Percentiles rank a stretch among this genome's conserved stretches.
These are phyloP conservation scores for Macrotyloma uniflorum DNA, from an alignment of 306 rosid species.

Conservation along the genomic window DNA sequence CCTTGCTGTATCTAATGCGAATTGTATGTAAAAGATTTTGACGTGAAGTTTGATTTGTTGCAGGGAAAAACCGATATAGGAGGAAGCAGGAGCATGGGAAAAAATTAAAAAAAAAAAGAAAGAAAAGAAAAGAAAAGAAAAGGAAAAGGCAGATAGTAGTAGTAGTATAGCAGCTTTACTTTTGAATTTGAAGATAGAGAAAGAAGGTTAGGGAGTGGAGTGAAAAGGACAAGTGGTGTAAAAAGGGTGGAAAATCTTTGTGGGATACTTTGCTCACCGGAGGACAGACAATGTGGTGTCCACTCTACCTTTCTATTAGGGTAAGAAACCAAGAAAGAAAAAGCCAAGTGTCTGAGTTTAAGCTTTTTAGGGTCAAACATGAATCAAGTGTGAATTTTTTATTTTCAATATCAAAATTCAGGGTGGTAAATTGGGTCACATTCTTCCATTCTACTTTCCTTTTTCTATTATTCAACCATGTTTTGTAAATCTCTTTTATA, in stretches of 20 bases:
- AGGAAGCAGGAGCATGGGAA: slow-evolving; percentile 19
- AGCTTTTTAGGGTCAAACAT: slow-evolving; percentile 67
- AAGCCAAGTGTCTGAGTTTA: slow-evolving; percentile 36
- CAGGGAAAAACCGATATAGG: slow-evolving; percentile 49
- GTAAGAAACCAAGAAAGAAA: slow-evolving; percentile 48
- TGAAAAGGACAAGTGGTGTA: slow-evolving; percentile 56
- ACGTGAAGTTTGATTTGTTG: slow-evolving; percentile 28
- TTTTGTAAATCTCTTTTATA: slow-evolving; percentile 32
- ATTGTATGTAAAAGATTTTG: slow-evolving; percentile 26
- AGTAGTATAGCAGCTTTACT: slow-evolving; percentile 56
- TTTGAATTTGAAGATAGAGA: slow-evolving; percentile 55
- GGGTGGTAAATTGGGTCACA: slow-evolving; percentile 47
- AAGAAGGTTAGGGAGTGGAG: slow-evolving; percentile 49
- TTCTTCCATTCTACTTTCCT: slow-evolving; percentile 36
- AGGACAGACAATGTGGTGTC: slow-evolving; percentile 79
- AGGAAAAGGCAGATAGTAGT: slow-evolving; percentile 20
- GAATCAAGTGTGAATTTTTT: slow-evolving; percentile 58
- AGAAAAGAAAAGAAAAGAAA: no score
- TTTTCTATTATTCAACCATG: neutral
- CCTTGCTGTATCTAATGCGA: neutral
- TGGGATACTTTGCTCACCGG: slow-evolving; percentile 81
- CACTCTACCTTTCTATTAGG: slow-evolving; percentile 61
- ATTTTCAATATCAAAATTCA: slow-evolving; percentile 31
- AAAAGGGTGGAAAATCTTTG: slow-evolving; percentile 62
- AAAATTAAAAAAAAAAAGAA: neutral